Base-by-base conservation (phyloP, 2,329 filamentous ascomycete species). In the Rachicladosporium sp. region DNA sequence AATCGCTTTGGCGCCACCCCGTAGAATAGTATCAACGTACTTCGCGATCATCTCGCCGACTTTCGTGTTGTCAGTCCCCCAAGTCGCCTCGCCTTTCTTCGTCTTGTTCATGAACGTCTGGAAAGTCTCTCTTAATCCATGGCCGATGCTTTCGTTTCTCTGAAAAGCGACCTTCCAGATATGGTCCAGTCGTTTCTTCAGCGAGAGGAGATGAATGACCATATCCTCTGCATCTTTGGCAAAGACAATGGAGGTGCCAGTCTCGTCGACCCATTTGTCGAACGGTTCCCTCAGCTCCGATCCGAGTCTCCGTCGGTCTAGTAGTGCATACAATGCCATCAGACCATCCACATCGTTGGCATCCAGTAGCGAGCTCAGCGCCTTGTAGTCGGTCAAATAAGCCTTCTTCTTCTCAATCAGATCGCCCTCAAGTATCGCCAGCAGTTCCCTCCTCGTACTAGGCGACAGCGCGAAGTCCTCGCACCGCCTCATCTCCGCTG, bases 1-100 rank as follows among this genome's bases (percentile, higher is more conserved):
- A 6, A 93, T 73, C 0, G 82, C 80, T 59, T 93, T 96, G 35
- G 89, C 71, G 1, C 91, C 93, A 36, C 86, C 86, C 40, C 87
- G 79, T 27, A 98, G 72, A 12, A 98, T 69, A 65, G 82, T 72
- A 61, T 98, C 91, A 45, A 98, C 82, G 53, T 96, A 88, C 62
- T 95, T 96, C 23, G 91, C 93, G 50, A 95, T 93, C 88, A 96
- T 94, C 66, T 98, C 91, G 36, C 89, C 91, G 10, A 93, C 86
- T 68, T 93, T 96, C 11, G 87, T 86, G 41, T 88, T 93, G 41
- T 87, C 81, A 0, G 83, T 85, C 37, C 78, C 76, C 74, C 82
- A 89, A 4, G 76, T 79, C 4, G 77, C 69, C 6, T 75, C 71
- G 1, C 75, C 78, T 54, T 80, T 82, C 55, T 81, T 81, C 3